Base-by-base conservation (phyloP, 1,284 basidiomycete species). In the Trametes versicolor region DNA sequence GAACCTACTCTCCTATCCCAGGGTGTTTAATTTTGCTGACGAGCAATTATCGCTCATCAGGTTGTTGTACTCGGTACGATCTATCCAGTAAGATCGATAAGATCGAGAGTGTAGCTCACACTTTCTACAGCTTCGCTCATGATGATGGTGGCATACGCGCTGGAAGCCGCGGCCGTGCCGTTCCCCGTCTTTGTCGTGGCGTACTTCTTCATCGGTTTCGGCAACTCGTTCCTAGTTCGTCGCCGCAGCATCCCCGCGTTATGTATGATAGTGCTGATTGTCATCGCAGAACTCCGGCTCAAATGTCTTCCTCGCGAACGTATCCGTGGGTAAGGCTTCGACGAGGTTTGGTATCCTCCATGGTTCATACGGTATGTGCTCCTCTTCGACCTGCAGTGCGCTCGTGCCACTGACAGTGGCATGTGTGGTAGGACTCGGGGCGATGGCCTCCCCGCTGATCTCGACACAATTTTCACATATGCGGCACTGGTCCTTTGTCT, bases 341-440 rank as follows among this genome's bases (percentile, higher is more conserved):
- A 75, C 78, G 0, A 86, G 87, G 71, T 89, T 91, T 86, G 87
- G 87, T 50, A 73, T 90, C 27, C 70, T 87, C 43, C 89, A 91
- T 71, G 88, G 85, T 0, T 75, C 79, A 12, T 76, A 78, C 37
- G 76, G 77, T 19, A 51, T 32, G 75, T 48, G 23, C 17, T 6
- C 17, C 32, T 21, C 25, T 36, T 6, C 5, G 2, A 27, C 34
- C 4, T 39, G 2, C 8, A 15, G n/a, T 25, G 13, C 25, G 2
- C 15, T 2, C 32, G 27, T 13, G 25, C 2, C 13, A 36, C 13
- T 45, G 29, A 41, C 48, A 15, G 29, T 2, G 3, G 29, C 29
- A 3, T 32, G 23, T 13, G 4, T 32, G 13, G 7, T 36, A 89
- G 87, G 87, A 2, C 75, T 81, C 17, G 90, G 89, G 2, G 89